Evolutionary conservation across 768 basidiomycete genomes (phyloP).

Genomic region (Saitozyma podzolica): DNA sequence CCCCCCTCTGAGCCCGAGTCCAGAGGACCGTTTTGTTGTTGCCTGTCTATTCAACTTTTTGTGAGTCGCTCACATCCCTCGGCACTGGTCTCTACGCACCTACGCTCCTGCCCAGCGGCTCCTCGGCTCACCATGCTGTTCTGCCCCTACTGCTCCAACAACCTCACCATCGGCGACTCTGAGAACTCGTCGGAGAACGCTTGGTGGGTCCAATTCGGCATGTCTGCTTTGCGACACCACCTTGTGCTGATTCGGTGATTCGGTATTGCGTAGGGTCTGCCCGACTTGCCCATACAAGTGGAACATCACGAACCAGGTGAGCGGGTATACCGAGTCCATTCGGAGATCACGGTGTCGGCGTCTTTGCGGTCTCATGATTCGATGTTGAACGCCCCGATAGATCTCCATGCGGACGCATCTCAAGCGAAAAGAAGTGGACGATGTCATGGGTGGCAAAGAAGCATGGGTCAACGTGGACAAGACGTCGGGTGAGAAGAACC

Average conservation of each 20-base stretch:
- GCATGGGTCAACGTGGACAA: slow-evolving; percentile 92
- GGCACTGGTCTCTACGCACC: no score
- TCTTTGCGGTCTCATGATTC: not conserved
- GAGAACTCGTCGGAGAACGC: slow-evolving; percentile 42
- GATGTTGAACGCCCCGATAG: slow-evolving; percentile 37
- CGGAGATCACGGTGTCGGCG: not conserved
- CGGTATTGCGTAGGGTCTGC: slow-evolving; percentile 55
- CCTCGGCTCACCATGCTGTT: slow-evolving; percentile 66
- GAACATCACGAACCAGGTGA: slow-evolving; percentile 78
- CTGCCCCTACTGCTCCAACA: slow-evolving; percentile 91
- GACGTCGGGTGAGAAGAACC: slow-evolving; percentile 63
- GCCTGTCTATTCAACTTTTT: no score
- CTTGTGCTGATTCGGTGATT: not conserved
- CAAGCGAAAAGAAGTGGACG: slow-evolving; percentile 88
- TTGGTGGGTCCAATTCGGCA: slow-evolving; percentile 36
- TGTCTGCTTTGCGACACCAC: not conserved
- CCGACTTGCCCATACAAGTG: slow-evolving; percentile 95
- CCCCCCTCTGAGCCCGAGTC: no score
- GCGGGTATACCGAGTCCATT: slow-evolving; percentile 15
- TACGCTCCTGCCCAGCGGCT: no score
- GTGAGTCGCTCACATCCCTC: no score
- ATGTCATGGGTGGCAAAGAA: slow-evolving; percentile 90
- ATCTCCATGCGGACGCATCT: slow-evolving; percentile 87
- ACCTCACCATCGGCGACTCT: slow-evolving; percentile 45
- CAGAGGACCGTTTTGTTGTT: no score